Percentiles rank a stretch among this genome's conserved stretches.
These are phyloP conservation scores for Acer saccharum DNA, from an alignment of 345 rosid species.

Conservation along the genomic window DNA sequence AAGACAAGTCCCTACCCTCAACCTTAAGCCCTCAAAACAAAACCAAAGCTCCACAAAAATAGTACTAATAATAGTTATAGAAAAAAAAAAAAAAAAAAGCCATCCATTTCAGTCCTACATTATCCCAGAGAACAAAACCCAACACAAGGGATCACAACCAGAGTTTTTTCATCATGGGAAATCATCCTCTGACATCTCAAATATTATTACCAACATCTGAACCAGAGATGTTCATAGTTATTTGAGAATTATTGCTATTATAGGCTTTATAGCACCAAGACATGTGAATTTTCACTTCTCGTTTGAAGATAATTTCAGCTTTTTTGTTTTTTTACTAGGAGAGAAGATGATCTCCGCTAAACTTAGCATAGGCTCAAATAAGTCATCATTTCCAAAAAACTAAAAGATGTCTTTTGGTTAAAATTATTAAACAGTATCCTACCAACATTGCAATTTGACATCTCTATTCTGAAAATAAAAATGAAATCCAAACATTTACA, in stretches of 20 bases:
- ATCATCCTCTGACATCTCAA: not conserved
- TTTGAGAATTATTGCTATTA: not conserved
- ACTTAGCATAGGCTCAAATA: not conserved
- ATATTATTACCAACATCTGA: not conserved
- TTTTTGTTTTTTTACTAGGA: not conserved
- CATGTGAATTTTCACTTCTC: not conserved
- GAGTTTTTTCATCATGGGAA: not conserved
- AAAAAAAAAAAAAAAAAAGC: not conserved
- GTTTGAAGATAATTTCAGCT: not conserved
- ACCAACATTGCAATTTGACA: not conserved
- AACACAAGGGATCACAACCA: not conserved
- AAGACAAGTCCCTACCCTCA: not conserved
- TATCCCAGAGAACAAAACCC: not conserved
- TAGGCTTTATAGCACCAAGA: not conserved
- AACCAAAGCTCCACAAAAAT: not conserved
- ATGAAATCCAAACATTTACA: not conserved
- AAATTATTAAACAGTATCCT: not conserved
- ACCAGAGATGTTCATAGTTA: not conserved
- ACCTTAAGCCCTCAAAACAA: conserved; percentile 1
- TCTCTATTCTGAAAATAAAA: not conserved
- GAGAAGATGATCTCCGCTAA: not conserved
- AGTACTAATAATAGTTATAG: not conserved
- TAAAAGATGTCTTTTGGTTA: not conserved
- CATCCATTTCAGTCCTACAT: not conserved
- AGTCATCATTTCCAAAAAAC: not conserved